Evolutionary conservation across 495 filamentous ascomycete genomes (phyloP), one percentile per base, ranked within the genome.

Genomic region (Bombardia bombarda): DNA sequence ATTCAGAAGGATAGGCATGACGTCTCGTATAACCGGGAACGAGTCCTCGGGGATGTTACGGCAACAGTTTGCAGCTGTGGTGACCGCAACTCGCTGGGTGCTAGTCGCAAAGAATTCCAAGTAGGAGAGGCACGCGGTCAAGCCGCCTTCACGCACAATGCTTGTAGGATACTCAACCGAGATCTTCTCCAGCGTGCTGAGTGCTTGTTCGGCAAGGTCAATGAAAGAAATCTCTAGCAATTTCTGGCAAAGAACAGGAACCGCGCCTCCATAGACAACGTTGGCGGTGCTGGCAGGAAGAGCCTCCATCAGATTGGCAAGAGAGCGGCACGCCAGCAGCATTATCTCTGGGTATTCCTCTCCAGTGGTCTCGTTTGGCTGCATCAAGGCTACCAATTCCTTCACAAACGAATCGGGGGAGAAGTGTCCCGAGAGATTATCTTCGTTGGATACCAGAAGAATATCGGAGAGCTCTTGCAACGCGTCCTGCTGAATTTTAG

Each of bases 251-350:
- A 99, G 68, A 18, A 97, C 79, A 1, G 93, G 90, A 13, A 99
- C 90, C 34, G 93, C 93, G 31, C 88, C 87, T 13, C 90, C 89
- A 58, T 96, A 97, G 26, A 97, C 93, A 18, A 99, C 88, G 60
- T 90, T 94, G 13, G 89, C 86, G 19, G 89, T 90, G 39, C 92
- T 90, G 14, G 86, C 79, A 18, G 92, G 89, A 18, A 97, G 68
- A 22, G 93, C 93, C 60, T 99, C 93, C 90, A 99, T 99, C 23
- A 99, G 62, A 53, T 99, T 96, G 37, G 93, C 93, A 36, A 99
- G 80, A 61, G 86, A 97, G 36, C 93, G 85, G 60, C 93, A 97
- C 4, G 93, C 93, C 45, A 96, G 75, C 2, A 97, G 81, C 90
- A 96, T 96, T 51, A 96, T 95, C 62, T 99, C 90, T 3, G 90